A percentile compares a stretch with the other conserved stretches of the same genome.
These are phyloP conservation scores for Pyrus communis DNA, from an alignment of 306 rosid genomes.

Conservation along the genomic window DNA sequence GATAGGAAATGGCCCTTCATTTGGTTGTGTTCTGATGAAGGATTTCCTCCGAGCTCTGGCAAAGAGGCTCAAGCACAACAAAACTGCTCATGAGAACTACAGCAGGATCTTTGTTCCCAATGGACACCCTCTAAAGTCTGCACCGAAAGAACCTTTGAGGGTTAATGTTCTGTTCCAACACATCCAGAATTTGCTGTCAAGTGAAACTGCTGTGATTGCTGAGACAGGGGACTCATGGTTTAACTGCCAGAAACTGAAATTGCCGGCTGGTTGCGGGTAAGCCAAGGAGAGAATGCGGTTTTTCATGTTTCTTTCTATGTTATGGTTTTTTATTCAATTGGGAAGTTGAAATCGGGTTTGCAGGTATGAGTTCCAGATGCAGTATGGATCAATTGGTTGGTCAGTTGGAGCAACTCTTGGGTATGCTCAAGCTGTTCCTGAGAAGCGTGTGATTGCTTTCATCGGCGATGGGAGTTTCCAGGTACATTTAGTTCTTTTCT, in stretches of 20 bases:
- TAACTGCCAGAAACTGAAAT: constrained; percentile 77
- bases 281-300: neutral
- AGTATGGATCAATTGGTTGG: constrained; percentile 92
- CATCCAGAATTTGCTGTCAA: constrained; percentile 61
- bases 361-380: constrained; percentile 93
- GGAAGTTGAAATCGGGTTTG: constrained; percentile 5
- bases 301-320: neutral
- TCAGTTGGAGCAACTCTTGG: constrained; percentile 94
- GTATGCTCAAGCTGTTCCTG: constrained; percentile 82
- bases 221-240: constrained; percentile 97
- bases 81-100: constrained; percentile 62
- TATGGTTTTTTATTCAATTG: neutral
- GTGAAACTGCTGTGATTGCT: constrained; percentile 65
- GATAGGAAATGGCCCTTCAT: constrained; percentile 44
- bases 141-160: constrained; percentile 59
- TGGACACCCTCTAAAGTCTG: constrained; percentile 43
- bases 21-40: constrained; percentile 51
- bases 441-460: constrained; percentile 69
- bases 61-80: constrained; percentile 40
- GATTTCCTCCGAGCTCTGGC: constrained; percentile 42
- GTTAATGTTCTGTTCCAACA: constrained; percentile 77
- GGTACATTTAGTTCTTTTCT: constrained; percentile 30
- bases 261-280: constrained; percentile 83
- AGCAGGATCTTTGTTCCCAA: constrained; percentile 70
- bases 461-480: constrained; percentile 96